Evolutionary conservation across 305 asterid genomes (phyloP).

Genomic region (Solanum chacoense): DNA sequence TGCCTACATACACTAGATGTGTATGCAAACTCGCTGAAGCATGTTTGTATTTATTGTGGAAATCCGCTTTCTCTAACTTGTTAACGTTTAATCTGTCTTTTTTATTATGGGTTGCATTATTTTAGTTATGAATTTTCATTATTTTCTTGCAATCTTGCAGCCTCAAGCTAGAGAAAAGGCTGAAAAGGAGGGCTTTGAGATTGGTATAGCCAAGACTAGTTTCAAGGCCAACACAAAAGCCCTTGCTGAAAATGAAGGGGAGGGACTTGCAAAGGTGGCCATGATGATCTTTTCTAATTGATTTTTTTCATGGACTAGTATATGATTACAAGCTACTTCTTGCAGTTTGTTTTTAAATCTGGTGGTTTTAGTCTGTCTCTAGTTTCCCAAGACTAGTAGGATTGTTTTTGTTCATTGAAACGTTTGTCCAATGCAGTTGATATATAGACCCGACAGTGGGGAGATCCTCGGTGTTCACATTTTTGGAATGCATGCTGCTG

Average conservation of each 20-base stretch:
- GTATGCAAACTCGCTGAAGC: not conserved
- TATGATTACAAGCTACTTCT: not conserved
- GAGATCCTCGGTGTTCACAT: conserved; percentile 94
- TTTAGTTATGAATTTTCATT: not conserved
- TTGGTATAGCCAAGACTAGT: conserved; percentile 75
- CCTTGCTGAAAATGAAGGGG: conserved; percentile 91
- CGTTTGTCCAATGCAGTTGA: conserved; percentile 50
- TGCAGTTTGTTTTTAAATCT: not conserved
- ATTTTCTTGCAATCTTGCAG: conserved; percentile 28
- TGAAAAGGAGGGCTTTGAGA: conserved; percentile 76
- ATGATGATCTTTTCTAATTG: not conserved
- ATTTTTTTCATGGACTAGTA: not conserved
- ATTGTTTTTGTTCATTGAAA: not conserved
- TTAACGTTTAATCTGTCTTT: not conserved
- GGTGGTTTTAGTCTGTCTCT: not conserved
- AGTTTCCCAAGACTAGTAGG: not conserved
- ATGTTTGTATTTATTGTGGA: not conserved
- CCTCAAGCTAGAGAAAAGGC: conserved; percentile 95
- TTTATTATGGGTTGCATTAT: not conserved
- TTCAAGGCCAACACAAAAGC: conserved; percentile 94
- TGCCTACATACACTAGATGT: not conserved
- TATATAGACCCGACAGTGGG: conserved; percentile 89
- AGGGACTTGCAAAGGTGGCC: conserved; percentile 82
- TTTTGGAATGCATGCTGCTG: conserved; percentile 91
- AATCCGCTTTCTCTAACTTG: not conserved